phyloP scores from a whole-genome alignment of 2,329 filamentous ascomycete genomes.

The Colletotrichum horii region DNA sequence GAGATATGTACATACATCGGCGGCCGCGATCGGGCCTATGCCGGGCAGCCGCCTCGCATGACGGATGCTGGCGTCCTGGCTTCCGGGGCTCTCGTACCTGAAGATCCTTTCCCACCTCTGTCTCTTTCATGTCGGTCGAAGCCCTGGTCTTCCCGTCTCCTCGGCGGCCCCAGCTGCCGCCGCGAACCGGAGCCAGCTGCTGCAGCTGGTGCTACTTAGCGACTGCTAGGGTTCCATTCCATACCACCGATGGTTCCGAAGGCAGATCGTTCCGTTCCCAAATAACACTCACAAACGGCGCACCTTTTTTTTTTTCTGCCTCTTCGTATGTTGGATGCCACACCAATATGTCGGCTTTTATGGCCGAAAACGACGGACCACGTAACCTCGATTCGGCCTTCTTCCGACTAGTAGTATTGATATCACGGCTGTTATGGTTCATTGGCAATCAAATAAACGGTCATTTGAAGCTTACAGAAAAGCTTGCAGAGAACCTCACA shows the following conservation, averaged over 20 bases:
- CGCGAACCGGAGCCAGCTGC: neutral
- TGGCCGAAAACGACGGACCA: neutral
- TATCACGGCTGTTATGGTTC: neutral
- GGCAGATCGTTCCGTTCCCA: neutral
- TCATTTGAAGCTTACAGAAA: neutral
- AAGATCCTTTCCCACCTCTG: constrained; percentile 3
- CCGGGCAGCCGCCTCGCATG: neutral
- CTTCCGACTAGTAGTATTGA: neutral
- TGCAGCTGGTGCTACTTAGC: neutral
- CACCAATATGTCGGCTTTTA: neutral
- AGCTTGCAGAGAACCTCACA: neutral
- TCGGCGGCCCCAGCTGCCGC: neutral
- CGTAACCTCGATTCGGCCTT: neutral
- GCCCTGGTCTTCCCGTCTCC: neutral
- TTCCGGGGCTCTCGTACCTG: neutral
- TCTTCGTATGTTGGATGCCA: neutral
- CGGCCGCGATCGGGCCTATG: neutral
- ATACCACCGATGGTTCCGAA: neutral
- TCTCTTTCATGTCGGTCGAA: neutral
- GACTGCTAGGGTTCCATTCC: neutral
- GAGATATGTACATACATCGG: neutral
- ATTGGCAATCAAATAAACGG: neutral
- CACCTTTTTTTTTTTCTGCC: neutral
- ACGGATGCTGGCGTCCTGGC: neutral
- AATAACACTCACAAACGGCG: neutral